Evolutionary conservation across 164 flowering plant species (phyloP), one percentile per base, ranked within the genome.

Genomic region (Hamamelis virginiana): DNA sequence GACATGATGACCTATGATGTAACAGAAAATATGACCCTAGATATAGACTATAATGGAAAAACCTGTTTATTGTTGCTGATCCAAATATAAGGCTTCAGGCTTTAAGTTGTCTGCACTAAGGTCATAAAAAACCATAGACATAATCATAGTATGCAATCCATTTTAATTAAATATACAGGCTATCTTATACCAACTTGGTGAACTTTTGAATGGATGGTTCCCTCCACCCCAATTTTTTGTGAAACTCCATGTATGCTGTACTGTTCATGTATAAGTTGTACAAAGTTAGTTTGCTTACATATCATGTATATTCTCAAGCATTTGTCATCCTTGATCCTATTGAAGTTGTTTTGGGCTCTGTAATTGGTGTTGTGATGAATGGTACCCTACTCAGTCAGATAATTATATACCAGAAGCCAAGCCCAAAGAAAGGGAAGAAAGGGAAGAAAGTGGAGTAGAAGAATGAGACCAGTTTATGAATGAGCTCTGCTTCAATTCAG

Each of bases 351-450:
- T 6, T 88, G 92, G 99, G 99, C 62, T 89, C 92, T 51, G 77
- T 78, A 23, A 74, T 91, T 62, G 96, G 94, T 46, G 70, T 90
- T 22, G 23, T 86, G 66, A 84, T 85, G 13, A 95, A 95, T 69
- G 96, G 92, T 33, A 86, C 93, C 66, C 78, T 95, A 70, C 76
- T 95, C 74, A 77, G 88, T 75, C 99, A 92, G 80, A 92, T 92
- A 66, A 68, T 90, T 28, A 0, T 82, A 60, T 95, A 92, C 81
- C 81, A 64, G 69, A 91, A 82, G 75, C 84, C 89, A 3, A 57
- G 72, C 4, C 79, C 57, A 11, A 79, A 78, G 85, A 85, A 84
- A 75, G 94, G 81, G n/a, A n/a, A n/a, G n/a, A n/a, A n/a, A n/a
- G n/a, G n/a, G 64, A 91, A 89, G 91, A 92, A 95, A 82, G 72